Evolutionary conservation across 805 yeast genomes (phyloP).

Genomic region (Ogataea corticis): DNA sequence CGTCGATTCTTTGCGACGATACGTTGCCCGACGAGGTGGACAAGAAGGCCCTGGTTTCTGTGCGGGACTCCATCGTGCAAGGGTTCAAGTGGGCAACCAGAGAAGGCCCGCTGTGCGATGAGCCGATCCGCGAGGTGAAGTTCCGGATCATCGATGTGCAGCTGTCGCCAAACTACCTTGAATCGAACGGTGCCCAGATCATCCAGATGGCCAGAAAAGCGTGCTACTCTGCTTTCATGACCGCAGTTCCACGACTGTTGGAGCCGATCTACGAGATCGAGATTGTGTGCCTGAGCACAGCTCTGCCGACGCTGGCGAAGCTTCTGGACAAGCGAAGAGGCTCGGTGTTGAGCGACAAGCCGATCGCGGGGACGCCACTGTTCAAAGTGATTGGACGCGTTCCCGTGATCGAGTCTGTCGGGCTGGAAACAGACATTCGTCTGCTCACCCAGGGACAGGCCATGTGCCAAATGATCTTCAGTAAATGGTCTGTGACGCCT

Average conservation of each 20-base stretch:
- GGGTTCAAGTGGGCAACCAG: conserved; percentile 84
- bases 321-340: conserved; percentile 73
- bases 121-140: conserved; percentile 66
- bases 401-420: conserved; percentile 90
- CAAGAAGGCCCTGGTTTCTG: conserved; percentile 42
- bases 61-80: conserved; percentile 58
- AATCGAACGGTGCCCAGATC: conserved; percentile 64
- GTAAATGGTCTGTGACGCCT: conserved; percentile 76
- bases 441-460: conserved; percentile 79
- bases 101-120: conserved; percentile 94
- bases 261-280: conserved; percentile 77
- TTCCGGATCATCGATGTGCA: conserved; percentile 68
- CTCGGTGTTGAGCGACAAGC: conserved; percentile 41
- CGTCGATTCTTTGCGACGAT: conserved; percentile 60
- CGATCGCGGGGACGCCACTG: conserved; percentile 75
- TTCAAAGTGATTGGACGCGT: conserved; percentile 60
- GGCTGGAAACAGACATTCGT: conserved; percentile 84
- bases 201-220: conserved; percentile 84
- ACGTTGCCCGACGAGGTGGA: conserved; percentile 73
- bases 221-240: conserved; percentile 74
- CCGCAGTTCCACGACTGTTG: conserved; percentile 74
- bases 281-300: conserved; percentile 51
- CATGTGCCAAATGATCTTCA: conserved; percentile 62
- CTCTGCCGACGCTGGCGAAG: conserved; percentile 26
- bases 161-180: conserved; percentile 48